Conservation (phyloP, 768 basidiomycete genomes). For the Dentipellis sp. region DNA sequence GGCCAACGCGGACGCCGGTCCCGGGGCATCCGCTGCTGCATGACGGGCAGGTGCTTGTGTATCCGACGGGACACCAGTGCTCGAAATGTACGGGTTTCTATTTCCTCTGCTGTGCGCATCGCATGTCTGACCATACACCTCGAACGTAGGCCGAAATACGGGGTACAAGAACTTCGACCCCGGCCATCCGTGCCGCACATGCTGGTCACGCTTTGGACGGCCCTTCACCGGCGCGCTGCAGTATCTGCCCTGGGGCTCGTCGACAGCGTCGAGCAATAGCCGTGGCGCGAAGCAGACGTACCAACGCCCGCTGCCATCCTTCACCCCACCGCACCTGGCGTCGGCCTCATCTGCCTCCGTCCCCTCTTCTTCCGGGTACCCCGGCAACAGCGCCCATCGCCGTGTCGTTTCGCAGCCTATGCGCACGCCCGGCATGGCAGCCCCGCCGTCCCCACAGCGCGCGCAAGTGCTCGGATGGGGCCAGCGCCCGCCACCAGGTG, state of each 20-base stretch:
- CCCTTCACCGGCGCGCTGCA: conserved; percentile 52
- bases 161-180: conserved; percentile 70
- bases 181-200: conserved; percentile 55
- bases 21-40: conserved; percentile 62
- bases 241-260: conserved; percentile 35
- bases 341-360: background rate
- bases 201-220: conserved; percentile 65
- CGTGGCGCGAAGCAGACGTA: conserved; percentile 3
- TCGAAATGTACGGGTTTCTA: conserved; percentile 46
- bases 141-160: conserved; percentile 50
- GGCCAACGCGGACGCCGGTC: conserved; percentile 52
- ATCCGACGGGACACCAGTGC: conserved; percentile 55
- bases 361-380: background rate
- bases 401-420: background rate
- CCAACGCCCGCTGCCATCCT: conserved; percentile 14
- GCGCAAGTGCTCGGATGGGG: conserved; percentile 17
- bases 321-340: conserved; percentile 7
- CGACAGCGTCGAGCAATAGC: background rate
- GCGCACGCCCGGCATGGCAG: background rate
- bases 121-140: background rate
- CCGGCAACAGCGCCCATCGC: background rate
- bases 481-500: conserved; percentile 26
- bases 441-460: conserved; percentile 2
- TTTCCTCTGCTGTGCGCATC: background rate
- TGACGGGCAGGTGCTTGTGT: conserved; percentile 56